These are phyloP conservation scores for Huntiella savannae DNA, from an alignment of 2,329 filamentous ascomycete species.

Conservation along the genomic window DNA sequence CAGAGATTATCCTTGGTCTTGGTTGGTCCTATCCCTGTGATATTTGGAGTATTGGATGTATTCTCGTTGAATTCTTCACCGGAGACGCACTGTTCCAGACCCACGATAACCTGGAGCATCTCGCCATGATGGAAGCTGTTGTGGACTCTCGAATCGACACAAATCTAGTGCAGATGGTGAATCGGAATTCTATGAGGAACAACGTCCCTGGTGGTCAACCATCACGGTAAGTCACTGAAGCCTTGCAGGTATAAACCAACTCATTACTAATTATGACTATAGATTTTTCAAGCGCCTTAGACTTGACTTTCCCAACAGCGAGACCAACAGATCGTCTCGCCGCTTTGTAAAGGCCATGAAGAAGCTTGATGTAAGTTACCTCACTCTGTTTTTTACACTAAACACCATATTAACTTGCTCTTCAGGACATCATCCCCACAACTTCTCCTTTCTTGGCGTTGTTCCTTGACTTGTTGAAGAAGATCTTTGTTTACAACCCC, in stretches of 20 bases:
- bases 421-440: conserved; percentile 44
- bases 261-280: conserved; percentile 1
- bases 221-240: conserved; percentile 33
- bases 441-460: conserved; percentile 39
- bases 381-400: neutral
- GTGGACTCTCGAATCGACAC: conserved; percentile 39
- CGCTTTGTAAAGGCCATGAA: conserved; percentile 59
- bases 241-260: neutral
- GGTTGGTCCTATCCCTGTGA: conserved; percentile 56
- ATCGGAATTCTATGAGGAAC: conserved; percentile 33
- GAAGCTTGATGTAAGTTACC: conserved; percentile 34
- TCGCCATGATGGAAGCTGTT: conserved; percentile 60
- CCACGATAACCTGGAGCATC: conserved; percentile 51
- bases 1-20: conserved; percentile 50
- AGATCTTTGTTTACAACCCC: conserved; percentile 52
- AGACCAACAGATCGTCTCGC: conserved; percentile 44
- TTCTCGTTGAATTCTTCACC: conserved; percentile 53
- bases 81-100: conserved; percentile 55
- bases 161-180: conserved; percentile 37
- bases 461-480: conserved; percentile 44
- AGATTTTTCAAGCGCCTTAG: conserved; percentile 49
- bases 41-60: conserved; percentile 57
- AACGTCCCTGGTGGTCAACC: conserved; percentile 37
- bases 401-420: neutral
- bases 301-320: conserved; percentile 44